A percentile compares a stretch with the other conserved stretches of the same genome.
phyloP scores from a whole-genome alignment of 768 basidiomycete species.

The Mycena alexandri region DNA sequence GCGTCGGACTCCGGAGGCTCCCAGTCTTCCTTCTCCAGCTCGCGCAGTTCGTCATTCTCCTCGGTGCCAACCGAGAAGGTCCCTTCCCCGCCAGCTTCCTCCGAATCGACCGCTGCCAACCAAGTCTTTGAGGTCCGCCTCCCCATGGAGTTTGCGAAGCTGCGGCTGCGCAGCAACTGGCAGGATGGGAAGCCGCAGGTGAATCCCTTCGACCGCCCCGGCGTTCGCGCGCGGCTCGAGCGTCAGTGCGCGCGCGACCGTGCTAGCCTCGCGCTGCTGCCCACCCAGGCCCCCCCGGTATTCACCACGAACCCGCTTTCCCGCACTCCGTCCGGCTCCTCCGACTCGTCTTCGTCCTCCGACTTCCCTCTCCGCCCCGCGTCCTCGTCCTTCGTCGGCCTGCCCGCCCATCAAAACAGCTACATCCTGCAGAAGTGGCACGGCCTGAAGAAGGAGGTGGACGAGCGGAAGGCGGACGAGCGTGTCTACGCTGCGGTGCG shows the following conservation, averaged over 20 bases:
- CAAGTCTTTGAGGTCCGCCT: background rate
- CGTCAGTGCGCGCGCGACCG: slow-evolving; percentile 10
- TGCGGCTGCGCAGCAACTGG: slow-evolving; percentile 8
- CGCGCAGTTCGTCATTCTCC: slow-evolving; percentile 2
- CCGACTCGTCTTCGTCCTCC: background rate
- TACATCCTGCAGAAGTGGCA: slow-evolving; percentile 4
- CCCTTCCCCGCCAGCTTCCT: background rate
- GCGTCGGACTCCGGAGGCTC: background rate
- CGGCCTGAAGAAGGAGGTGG: background rate
- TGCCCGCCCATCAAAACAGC: background rate
- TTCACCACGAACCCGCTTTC: background rate
- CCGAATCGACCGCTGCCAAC: background rate
- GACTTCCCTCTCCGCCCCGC: background rate
- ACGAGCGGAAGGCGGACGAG: background rate
- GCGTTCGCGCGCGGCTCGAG: background rate
- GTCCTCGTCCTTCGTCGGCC: too few relatives aligned
- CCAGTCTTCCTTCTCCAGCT: background rate
- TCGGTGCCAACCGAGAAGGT: background rate
- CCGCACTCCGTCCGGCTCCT: background rate
- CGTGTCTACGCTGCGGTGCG: too few relatives aligned
- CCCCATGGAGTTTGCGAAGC: slow-evolving; percentile 12
- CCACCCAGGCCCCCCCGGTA: slow-evolving; percentile 8
- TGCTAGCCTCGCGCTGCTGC: slow-evolving; percentile 1
- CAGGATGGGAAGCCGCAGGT: background rate
- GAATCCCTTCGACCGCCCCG: background rate